phyloP scores from a whole-genome alignment of 192 early-diverging fungal genomes.

The Entrophospora sp. region DNA sequence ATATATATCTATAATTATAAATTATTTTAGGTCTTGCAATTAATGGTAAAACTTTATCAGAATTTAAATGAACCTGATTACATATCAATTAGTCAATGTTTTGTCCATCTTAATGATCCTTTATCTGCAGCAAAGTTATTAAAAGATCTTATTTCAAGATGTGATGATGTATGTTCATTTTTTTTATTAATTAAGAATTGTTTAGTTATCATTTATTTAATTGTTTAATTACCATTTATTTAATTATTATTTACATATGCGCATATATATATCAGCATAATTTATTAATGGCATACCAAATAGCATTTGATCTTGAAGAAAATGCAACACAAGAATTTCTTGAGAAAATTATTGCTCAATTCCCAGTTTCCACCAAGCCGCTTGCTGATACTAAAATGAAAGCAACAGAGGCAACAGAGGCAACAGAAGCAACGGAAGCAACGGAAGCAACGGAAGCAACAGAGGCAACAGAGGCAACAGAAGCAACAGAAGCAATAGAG shows the following conservation, averaged over 20 bases:
- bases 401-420: no score
- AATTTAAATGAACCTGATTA: slow-evolving; percentile 80
- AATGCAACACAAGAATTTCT: slow-evolving; percentile 97
- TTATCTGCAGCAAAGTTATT: slow-evolving; percentile 65
- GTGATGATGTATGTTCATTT: slow-evolving; percentile 39
- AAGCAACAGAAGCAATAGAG: neutral
- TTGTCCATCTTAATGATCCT: slow-evolving; percentile 85
- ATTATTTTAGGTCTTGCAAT: slow-evolving; percentile 46
- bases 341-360: slow-evolving; percentile 58
- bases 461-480: no score
- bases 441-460: slow-evolving; percentile 49
- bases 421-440: no score
- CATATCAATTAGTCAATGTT: slow-evolving; percentile 82
- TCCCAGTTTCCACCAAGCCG: slow-evolving; percentile 36
- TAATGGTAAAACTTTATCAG: slow-evolving; percentile 68
- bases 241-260: neutral
- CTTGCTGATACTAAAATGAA: slow-evolving; percentile 14
- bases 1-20: no score
- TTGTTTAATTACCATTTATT: neutral
- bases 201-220: neutral
- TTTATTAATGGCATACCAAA: slow-evolving; percentile 85
- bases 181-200: neutral
- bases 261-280: no score
- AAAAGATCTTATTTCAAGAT: slow-evolving; percentile 51
- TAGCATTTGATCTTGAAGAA: slow-evolving; percentile 95